Base-by-base conservation (phyloP, 331 rosid species). In the Rhamnella rubrinervis region DNA sequence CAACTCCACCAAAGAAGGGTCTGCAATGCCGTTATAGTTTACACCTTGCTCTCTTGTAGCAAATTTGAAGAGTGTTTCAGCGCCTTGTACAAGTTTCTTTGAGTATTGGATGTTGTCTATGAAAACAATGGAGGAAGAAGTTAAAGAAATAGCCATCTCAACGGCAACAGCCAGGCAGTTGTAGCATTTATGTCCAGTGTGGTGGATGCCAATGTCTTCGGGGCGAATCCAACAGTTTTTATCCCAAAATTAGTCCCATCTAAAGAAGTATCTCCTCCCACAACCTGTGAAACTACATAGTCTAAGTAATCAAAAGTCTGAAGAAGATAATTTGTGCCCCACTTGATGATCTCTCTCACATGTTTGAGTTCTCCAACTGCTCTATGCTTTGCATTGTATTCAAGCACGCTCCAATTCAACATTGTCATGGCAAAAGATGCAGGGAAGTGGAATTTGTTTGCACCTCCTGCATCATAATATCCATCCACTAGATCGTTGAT, bases 91-190 rank as follows among this genome's bases (percentile, higher is more conserved):
- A 7, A 77, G 61, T 60, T 77, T 55, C 60, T 66, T 41, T 1
- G 73, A 77, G 59, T 77, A 77, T 0, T 67, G 51, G 9, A 15
- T 28, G 11, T 67, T n/a, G 49, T 72, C 71, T 55, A 62, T 68
- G 67, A 78, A 78, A 56, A 72, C 78, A 55, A 78, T 72, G 28
- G 78, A 78, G 7, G 78, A 66, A 11, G 78, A 66, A 46, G 81
- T 72, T 50, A 77, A 38, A 70, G 81, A 63, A 47, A 73, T 71
- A 0, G 78, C 82, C 40, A 63, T 67, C 63, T 72, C 82, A 3
- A 75, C 58, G 25, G 75, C 75, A 2, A 72, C 75, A 40, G 40
- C 78, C 0, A 68, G 63, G 63, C 82, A 78, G 8, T 63, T 68
- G 14, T 20, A 23, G 55, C 82, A 72, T 26, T 67, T 6, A 16